phyloP scores from a whole-genome alignment of 768 basidiomycete genomes.

The Gloeophyllum trabeum region DNA sequence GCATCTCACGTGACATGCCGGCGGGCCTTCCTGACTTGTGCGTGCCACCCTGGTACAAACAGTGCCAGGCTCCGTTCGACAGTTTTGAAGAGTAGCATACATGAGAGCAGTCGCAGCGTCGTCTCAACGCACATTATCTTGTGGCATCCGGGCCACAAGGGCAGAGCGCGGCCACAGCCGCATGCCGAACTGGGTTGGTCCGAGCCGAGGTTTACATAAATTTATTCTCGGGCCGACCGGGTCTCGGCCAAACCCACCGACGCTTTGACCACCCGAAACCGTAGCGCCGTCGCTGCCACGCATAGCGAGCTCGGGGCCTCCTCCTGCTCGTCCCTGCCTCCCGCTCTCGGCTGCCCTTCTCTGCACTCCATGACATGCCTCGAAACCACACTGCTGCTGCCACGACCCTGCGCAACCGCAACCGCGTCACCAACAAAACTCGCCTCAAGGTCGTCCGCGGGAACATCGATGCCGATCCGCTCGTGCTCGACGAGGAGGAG shows the following conservation, averaged over 20 bases:
- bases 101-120: too few species aligned
- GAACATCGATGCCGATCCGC: constrained; percentile 67
- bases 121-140: too few species aligned
- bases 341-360: constrained; percentile 18
- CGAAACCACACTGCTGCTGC: constrained; percentile 68
- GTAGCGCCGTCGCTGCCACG: constrained; percentile 42
- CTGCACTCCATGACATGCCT: constrained; percentile 76
- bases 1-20: too few species aligned
- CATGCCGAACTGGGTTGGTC: too few species aligned
- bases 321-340: constrained; percentile 24
- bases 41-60: too few species aligned
- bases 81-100: too few species aligned
- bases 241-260: constrained; percentile 55
- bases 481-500: constrained; percentile 79
- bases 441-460: constrained; percentile 78
- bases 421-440: constrained; percentile 88
- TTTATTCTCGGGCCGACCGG: constrained; percentile 40
- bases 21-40: too few species aligned
- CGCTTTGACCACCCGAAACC: constrained; percentile 25
- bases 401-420: constrained; percentile 75
- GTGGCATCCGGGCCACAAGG: too few species aligned
- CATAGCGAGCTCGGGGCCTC: constrained; percentile 27
- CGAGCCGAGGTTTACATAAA: not conserved
- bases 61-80: too few species aligned
- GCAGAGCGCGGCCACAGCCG: too few species aligned